Evolutionary conservation across 164 flowering plant species (phyloP).

Genomic region (Buxus sempervirens): DNA sequence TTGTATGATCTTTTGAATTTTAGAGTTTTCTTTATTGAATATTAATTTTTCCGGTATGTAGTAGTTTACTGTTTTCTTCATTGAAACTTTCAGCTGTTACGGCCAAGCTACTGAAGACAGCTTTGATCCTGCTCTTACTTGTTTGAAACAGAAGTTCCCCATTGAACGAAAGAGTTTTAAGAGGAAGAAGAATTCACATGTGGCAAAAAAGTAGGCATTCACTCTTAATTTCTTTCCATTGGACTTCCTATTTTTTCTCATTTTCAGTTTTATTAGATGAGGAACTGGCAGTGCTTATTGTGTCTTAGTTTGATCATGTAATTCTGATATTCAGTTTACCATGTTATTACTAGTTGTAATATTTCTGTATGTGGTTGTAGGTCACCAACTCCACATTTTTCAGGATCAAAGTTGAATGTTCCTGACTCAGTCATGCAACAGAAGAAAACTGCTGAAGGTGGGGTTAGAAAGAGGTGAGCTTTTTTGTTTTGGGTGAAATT

Average conservation of each 20-base stretch:
- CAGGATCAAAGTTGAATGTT: slow-evolving; percentile 31
- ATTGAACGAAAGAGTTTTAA: slow-evolving; percentile 11
- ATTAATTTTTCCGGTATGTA: not conserved
- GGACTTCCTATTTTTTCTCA: slow-evolving; percentile 1
- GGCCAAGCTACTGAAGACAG: slow-evolving; percentile 25
- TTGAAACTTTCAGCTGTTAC: slow-evolving; percentile 22
- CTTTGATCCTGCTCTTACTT: slow-evolving; percentile 16
- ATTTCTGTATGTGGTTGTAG: not conserved
- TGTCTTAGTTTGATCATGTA: no score
- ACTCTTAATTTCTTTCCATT: slow-evolving; percentile 8
- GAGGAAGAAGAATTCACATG: slow-evolving; percentile 15
- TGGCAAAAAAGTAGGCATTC: slow-evolving; percentile 33
- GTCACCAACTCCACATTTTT: slow-evolving; percentile 6
- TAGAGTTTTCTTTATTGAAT: not conserved
- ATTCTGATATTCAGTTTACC: no score
- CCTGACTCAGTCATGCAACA: slow-evolving; percentile 20
- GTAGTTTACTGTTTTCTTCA: not conserved
- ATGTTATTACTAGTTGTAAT: not conserved
- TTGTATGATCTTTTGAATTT: not conserved
- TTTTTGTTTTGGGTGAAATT: not conserved
- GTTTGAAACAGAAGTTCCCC: slow-evolving; percentile 10
- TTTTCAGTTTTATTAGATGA: no score
- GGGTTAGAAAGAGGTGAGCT: slow-evolving; percentile 49
- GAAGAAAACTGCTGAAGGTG: slow-evolving; percentile 36
- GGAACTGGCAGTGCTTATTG: no score